Evolutionary conservation across 1,139 yeast species (phyloP).

Genomic region (Scheffersomyces segobiensis): DNA sequence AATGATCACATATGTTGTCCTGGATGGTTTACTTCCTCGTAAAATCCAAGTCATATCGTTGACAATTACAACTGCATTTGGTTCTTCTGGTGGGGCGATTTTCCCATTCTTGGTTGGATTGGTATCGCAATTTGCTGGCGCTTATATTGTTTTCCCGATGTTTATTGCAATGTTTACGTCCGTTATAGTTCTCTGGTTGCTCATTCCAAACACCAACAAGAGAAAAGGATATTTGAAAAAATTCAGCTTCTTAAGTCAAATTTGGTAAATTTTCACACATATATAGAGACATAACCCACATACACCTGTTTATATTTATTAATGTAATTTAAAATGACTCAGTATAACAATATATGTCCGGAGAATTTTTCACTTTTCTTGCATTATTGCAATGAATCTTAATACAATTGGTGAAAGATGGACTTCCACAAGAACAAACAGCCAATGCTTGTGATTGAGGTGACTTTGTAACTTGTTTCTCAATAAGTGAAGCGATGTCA

Average conservation of each 20-base stretch:
- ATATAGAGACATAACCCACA: neutral
- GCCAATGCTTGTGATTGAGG: constrained; percentile 20
- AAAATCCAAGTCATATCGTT: constrained; percentile 54
- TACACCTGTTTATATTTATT: neutral
- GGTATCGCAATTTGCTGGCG: constrained; percentile 50
- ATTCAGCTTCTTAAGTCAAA: neutral
- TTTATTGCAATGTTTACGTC: constrained; percentile 39
- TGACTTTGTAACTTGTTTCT: no score
- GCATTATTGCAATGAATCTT: constrained; percentile 28
- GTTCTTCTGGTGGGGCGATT: constrained; percentile 61
- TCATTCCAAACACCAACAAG: constrained; percentile 37
- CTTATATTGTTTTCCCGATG: constrained; percentile 57
- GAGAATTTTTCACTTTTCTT: constrained; percentile 26
- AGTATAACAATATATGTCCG: constrained; percentile 38
- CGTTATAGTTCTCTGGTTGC: constrained; percentile 45
- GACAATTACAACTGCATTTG: constrained; percentile 59
- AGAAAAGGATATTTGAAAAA: neutral
- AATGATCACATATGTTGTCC: constrained; percentile 48
- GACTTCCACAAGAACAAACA: constrained; percentile 42
- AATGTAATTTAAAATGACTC: constrained; percentile 23
- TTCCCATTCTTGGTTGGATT: constrained; percentile 59
- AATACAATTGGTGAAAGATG: constrained; percentile 24
- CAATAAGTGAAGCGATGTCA: neutral
- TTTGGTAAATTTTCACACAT: neutral
- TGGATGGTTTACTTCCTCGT: constrained; percentile 45